Conservation (phyloP, 345 rosid species). For the Carallia pectinifolia region DNA sequence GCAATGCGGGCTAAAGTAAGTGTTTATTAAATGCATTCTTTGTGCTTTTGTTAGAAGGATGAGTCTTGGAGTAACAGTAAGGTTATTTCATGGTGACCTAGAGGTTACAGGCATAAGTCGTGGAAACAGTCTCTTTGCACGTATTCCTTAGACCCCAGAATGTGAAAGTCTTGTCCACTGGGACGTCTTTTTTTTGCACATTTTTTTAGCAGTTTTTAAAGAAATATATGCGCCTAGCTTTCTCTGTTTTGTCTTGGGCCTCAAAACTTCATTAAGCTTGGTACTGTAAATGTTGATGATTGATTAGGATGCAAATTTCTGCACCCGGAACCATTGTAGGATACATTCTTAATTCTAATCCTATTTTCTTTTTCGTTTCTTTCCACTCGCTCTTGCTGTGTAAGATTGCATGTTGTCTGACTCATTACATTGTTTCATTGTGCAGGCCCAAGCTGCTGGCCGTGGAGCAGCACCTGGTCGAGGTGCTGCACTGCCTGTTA, state of each 20-base stretch:
- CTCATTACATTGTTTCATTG: neutral
- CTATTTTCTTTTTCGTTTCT: neutral
- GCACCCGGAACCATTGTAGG: neutral
- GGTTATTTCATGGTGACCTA: too few species aligned
- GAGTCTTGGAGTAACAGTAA: too few species aligned
- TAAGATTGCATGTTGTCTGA: slow-evolving; percentile 1
- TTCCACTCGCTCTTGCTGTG: neutral
- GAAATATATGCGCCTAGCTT: too few species aligned
- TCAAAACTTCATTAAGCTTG: neutral
- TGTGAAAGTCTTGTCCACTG: too few species aligned
- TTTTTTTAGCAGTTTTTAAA: too few species aligned
- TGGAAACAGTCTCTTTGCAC: too few species aligned
- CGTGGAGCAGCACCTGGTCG: slow-evolving; percentile 76
- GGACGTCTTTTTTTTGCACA: too few species aligned
- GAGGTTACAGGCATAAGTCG: too few species aligned
- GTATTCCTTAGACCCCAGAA: too few species aligned
- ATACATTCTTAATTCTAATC: neutral
- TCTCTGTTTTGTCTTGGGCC: too few species aligned
- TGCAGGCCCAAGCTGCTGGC: slow-evolving; percentile 75
- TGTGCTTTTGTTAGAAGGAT: too few species aligned
- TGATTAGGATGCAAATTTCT: neutral
- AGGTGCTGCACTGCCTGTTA: slow-evolving; percentile 70
- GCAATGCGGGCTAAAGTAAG: slow-evolving; percentile 93
- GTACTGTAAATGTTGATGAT: neutral
- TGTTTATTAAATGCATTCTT: neutral